phyloP scores from a whole-genome alignment of 257 asterid species.

The Lycium ferocissimum region DNA sequence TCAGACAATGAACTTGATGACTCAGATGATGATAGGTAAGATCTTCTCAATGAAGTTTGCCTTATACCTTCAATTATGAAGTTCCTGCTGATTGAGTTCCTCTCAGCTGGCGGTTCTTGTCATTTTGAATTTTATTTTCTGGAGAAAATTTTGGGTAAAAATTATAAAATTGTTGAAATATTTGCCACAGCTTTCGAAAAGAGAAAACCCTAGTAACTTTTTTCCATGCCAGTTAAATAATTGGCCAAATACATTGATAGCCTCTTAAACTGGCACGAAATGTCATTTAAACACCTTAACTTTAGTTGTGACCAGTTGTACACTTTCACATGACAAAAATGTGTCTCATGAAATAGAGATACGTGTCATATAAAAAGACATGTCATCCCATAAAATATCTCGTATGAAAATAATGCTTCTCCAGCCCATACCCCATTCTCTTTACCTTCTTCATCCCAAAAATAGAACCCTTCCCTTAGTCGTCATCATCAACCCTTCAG shows the following conservation, averaged over 20 bases:
- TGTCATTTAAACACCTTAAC: neutral
- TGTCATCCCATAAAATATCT: neutral
- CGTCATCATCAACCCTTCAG: neutral
- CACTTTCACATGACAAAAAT: neutral
- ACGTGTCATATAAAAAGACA: neutral
- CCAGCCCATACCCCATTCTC: neutral
- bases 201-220: neutral
- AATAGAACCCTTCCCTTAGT: slow-evolving; percentile 12
- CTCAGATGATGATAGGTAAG: slow-evolving; percentile 89
- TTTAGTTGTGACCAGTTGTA: neutral
- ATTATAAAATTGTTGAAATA: neutral
- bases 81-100: slow-evolving; percentile 16
- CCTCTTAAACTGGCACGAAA: neutral
- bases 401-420: neutral
- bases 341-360: neutral
- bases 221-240: neutral
- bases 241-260: neutral
- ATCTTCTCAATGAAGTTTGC: neutral
- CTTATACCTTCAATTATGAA: neutral
- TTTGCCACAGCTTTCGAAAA: neutral
- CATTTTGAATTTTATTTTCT: slow-evolving; percentile 6
- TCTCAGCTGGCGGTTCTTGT: slow-evolving; percentile 2
- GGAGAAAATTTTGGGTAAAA: neutral
- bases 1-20: slow-evolving; percentile 86
- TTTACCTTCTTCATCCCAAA: neutral